A percentile compares a stretch with the other conserved stretches of the same genome.
Evolutionary conservation across 139 green algal genomes (phyloP).

Genomic region (Chlorella sorokiniana): DNA sequence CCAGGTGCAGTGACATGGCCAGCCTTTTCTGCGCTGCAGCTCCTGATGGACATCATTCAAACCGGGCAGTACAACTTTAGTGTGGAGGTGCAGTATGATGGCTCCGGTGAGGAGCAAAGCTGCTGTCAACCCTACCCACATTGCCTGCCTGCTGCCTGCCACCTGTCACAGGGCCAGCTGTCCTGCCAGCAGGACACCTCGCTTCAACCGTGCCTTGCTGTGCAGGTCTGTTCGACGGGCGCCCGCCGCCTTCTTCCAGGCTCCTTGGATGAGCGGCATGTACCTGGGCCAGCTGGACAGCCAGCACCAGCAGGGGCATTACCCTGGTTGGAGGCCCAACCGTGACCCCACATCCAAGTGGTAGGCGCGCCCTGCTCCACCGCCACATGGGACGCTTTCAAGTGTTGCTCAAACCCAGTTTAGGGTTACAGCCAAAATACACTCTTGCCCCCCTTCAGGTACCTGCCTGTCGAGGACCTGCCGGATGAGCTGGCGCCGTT

Average conservation of each 20-base stretch:
- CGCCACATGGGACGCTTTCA: no score
- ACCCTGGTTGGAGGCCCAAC: slow-evolving; percentile 35
- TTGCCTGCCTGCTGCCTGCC: neutral
- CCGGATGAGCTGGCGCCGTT: slow-evolving; percentile 9
- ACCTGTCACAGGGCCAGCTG: no score
- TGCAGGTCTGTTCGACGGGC: slow-evolving; percentile 19
- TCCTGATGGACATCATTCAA: slow-evolving; percentile 18
- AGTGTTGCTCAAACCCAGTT: no score
- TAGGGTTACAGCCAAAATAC: neutral
- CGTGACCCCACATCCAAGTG: slow-evolving; percentile 30
- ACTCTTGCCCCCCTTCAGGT: neutral
- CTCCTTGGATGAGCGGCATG: slow-evolving; percentile 34
- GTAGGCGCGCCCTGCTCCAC: neutral
- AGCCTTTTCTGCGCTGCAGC: neutral
- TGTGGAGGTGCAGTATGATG: slow-evolving; percentile 24
- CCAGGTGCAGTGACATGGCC: neutral
- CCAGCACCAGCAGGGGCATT: slow-evolving; percentile 12
- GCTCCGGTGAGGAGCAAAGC: neutral
- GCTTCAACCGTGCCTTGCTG: neutral
- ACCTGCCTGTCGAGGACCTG: slow-evolving; percentile 26
- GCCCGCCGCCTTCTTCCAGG: neutral
- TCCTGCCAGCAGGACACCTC: no score
- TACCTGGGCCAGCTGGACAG: slow-evolving; percentile 37
- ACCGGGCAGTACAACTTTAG: slow-evolving; percentile 22
- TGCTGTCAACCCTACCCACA: neutral